Percentiles rank a stretch among this genome's conserved stretches.
These are phyloP conservation scores for Taphrina sp. DNA, from an alignment of 1,139 yeast genomes.

Conservation along the genomic window DNA sequence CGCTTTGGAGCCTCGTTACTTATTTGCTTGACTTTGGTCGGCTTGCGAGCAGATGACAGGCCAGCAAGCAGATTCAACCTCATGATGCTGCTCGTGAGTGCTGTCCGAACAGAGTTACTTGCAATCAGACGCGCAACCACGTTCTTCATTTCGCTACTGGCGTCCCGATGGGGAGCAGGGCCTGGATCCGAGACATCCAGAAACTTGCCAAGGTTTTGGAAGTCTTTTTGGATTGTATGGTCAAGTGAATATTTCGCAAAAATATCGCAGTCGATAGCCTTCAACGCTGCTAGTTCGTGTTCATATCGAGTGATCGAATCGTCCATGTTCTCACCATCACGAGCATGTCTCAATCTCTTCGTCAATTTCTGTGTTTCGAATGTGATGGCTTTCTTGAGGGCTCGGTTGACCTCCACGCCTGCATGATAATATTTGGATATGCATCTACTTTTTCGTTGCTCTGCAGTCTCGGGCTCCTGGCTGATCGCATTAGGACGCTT, in stretches of 20 bases:
- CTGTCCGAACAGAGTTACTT: slow-evolving; percentile 51
- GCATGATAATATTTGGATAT: slow-evolving; percentile 21
- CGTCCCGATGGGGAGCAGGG: slow-evolving; percentile 24
- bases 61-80: slow-evolving; percentile 52
- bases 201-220: slow-evolving; percentile 33
- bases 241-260: slow-evolving; percentile 40
- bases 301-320: slow-evolving; percentile 38
- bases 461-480: slow-evolving; percentile 1
- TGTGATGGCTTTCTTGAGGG: slow-evolving; percentile 42
- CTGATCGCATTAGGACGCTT: slow-evolving; percentile 5
- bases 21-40: slow-evolving; percentile 53
- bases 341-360: slow-evolving; percentile 41
- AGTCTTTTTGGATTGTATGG: slow-evolving; percentile 40
- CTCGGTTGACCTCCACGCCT: slow-evolving; percentile 43
- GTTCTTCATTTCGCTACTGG: slow-evolving; percentile 31
- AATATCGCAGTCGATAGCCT: slow-evolving; percentile 38
- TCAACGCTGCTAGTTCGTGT: slow-evolving; percentile 41
- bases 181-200: slow-evolving; percentile 29
- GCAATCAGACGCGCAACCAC: slow-evolving; percentile 62
- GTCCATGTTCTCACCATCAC: slow-evolving; percentile 35
- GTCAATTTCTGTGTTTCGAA: slow-evolving; percentile 30
- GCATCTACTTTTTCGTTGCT: slow-evolving; percentile 5
- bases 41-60: too few species aligned
- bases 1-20: slow-evolving; percentile 42
- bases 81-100: slow-evolving; percentile 54